Percentiles rank a stretch among this genome's conserved stretches.
phyloP scores from a whole-genome alignment of 169 alveolate genomes.

The Neospora caninum region DNA sequence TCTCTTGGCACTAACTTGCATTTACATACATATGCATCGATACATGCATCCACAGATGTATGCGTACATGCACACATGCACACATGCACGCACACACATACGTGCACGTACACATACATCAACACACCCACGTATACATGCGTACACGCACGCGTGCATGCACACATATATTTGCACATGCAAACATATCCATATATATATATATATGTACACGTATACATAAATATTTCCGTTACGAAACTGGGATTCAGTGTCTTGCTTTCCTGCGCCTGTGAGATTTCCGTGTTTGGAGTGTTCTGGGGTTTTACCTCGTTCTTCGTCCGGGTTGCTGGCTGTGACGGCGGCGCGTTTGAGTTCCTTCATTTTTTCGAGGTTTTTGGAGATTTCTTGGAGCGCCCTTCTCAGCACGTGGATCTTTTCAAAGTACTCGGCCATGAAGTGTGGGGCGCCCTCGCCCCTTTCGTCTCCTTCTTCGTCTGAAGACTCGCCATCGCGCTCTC shows the following conservation, averaged over 20 bases:
- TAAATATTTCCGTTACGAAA: no score
- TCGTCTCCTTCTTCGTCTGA: not conserved
- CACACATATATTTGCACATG: not conserved
- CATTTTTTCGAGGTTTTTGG: conserved; percentile 32
- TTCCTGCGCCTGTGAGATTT: not conserved
- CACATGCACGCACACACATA: no score
- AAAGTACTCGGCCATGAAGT: conserved; percentile 45
- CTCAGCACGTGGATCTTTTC: not conserved
- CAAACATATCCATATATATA: not conserved
- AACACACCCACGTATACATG: not conserved
- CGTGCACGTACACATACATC: not conserved
- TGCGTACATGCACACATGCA: not conserved
- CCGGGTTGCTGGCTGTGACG: conserved; percentile 52
- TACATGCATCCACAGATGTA: not conserved
- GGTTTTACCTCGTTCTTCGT: conserved; percentile 45
- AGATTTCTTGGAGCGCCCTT: conserved; percentile 4
- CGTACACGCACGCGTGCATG: not conserved
- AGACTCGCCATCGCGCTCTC: not conserved
- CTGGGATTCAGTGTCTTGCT: no score
- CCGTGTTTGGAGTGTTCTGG: not conserved
- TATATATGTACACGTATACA: not conserved
- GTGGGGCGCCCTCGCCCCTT: conserved; percentile 2
- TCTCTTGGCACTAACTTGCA: no score
- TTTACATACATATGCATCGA: no score
- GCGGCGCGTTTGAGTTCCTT: conserved; percentile 8